Conservation (phyloP, 2,329 filamentous ascomycete genomes). For the Trichophyton schoenleinii region DNA sequence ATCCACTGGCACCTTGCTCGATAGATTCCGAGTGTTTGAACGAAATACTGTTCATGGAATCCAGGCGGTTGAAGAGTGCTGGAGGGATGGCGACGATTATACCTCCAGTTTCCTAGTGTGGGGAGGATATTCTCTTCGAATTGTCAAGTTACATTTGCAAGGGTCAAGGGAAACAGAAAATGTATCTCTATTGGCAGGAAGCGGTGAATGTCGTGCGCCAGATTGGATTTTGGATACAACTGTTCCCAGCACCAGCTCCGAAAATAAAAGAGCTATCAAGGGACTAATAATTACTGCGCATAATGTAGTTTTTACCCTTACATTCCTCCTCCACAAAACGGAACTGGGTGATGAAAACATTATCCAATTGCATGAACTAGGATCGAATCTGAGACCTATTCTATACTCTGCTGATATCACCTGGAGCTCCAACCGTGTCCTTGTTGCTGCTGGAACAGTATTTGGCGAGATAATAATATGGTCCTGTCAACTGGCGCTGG, state of each 20-base stretch:
- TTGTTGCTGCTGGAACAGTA: constrained; percentile 79
- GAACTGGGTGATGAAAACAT: constrained; percentile 15
- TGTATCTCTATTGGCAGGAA: constrained; percentile 19
- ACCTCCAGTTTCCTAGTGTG: constrained; percentile 43
- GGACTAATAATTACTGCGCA: constrained; percentile 69
- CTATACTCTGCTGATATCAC: constrained; percentile 71
- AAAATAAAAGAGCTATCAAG: constrained; percentile 20
- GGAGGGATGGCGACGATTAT: constrained; percentile 12
- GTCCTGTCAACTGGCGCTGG: constrained; percentile 45
- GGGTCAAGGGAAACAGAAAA: constrained; percentile 10
- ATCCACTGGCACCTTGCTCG: constrained; percentile 19
- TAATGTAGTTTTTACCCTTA: constrained; percentile 58
- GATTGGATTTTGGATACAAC: constrained; percentile 70
- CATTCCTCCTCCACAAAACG: constrained; percentile 13
- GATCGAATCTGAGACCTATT: constrained; percentile 57
- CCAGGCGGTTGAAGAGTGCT: constrained; percentile 14
- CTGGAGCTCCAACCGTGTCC: constrained; percentile 50
- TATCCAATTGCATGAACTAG: constrained; percentile 25
- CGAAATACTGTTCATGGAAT: constrained; percentile 31
- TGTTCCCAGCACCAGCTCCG: constrained; percentile 32
- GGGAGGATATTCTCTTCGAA: constrained; percentile 50
- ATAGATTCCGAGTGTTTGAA: constrained; percentile 23
- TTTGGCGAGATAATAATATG: constrained; percentile 91
- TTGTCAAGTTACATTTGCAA: constrained; percentile 22
- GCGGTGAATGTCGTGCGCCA: constrained; percentile 38